Evolutionary conservation across 2,329 filamentous ascomycete species (phyloP).

Genomic region (Aspergillus sp.): DNA sequence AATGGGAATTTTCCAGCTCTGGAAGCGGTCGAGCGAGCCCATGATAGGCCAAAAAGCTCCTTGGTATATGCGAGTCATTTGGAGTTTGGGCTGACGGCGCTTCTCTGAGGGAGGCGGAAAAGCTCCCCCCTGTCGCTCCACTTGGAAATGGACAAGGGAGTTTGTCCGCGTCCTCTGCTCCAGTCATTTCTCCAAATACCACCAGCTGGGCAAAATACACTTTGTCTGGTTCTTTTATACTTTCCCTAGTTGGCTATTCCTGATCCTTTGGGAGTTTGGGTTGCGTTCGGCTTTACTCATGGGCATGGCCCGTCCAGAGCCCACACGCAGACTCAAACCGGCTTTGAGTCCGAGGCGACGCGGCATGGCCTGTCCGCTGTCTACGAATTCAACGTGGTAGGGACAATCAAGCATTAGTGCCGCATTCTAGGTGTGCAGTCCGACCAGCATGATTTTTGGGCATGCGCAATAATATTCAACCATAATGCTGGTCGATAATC

Average conservation of each 20-base stretch:
- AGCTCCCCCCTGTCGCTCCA: conserved; percentile 4
- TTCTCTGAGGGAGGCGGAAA: background rate
- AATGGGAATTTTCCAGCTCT: background rate
- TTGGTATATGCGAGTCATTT: conserved; percentile 21
- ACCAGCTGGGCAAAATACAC: background rate
- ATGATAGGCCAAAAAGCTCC: conserved; percentile 5
- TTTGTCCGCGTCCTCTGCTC: background rate
- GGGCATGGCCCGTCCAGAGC: background rate
- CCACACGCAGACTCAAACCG: background rate
- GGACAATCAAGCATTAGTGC: conserved; percentile 2
- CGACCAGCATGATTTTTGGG: background rate
- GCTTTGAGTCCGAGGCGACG: background rate
- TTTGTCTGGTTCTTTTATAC: conserved; percentile 4
- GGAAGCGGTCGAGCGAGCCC: background rate
- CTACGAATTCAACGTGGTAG: background rate
- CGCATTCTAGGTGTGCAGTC: background rate
- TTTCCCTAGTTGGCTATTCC: background rate
- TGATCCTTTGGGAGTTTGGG: background rate
- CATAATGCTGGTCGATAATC: background rate
- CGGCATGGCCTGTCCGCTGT: background rate
- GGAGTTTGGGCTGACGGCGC: conserved; percentile 12
- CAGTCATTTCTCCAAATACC: background rate
- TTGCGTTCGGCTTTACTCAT: background rate
- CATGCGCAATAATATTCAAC: background rate
- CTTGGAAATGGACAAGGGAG: conserved; percentile 4